Evolutionary conservation across 2,329 filamentous ascomycete genomes (phyloP).

Genomic region (Rachicladosporium sp.): DNA sequence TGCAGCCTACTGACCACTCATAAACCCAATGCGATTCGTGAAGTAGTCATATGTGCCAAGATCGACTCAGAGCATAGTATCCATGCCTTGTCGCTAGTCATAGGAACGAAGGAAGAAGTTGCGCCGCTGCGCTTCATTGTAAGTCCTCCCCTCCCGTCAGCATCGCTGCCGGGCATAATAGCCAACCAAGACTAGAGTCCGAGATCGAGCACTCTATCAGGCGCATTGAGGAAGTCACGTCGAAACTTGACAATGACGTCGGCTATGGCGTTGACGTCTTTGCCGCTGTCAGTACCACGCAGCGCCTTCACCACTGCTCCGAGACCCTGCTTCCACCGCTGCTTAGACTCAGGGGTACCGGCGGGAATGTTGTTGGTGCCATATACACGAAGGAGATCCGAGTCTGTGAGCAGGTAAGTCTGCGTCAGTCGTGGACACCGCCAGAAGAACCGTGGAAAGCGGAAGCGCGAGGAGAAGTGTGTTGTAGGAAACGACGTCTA

Average conservation of each 20-base stretch:
- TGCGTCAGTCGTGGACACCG: conserved; percentile 12
- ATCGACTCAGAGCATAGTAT: too few species aligned
- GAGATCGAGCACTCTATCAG: conserved; percentile 44
- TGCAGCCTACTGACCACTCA: too few species aligned
- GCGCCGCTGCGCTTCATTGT: too few species aligned
- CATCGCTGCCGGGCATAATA: too few species aligned
- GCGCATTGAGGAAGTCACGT: conserved; percentile 51
- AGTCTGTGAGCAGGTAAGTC: conserved; percentile 21
- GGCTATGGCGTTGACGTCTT: conserved; percentile 56
- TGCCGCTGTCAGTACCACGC: conserved; percentile 43
- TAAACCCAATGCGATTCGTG: too few species aligned
- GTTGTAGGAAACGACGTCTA: conserved; percentile 21
- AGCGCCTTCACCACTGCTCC: conserved; percentile 48
- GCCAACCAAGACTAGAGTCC: too few species aligned
- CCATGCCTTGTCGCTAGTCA: too few species aligned
- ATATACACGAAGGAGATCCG: conserved; percentile 18
- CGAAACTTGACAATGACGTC: conserved; percentile 56
- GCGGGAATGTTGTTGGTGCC: conserved; percentile 16
- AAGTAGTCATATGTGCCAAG: too few species aligned
- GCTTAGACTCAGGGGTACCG: conserved; percentile 12
- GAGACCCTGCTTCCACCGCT: conserved; percentile 48
- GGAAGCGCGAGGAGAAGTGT: not conserved
- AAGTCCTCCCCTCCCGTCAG: too few species aligned
- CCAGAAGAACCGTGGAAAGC: not conserved
- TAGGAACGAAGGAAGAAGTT: too few species aligned